Base-by-base conservation (phyloP, 2,329 filamentous ascomycete genomes). In the Tolypocladium nubicola region DNA sequence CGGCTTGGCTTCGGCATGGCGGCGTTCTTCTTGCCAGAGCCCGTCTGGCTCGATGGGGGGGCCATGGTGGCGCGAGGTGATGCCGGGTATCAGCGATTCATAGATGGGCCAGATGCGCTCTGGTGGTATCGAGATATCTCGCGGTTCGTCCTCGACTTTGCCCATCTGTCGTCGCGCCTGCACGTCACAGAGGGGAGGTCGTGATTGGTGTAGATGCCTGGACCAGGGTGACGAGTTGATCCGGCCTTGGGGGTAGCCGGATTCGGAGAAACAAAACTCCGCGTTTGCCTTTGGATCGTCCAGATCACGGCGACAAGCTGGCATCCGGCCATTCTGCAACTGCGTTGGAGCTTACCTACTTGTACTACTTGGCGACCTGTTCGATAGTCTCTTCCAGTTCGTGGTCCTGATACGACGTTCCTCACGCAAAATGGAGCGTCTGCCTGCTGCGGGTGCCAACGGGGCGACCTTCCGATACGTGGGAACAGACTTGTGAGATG, bases 1-100 rank as follows among this genome's bases (percentile, higher is more conserved):
- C 89, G 86, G 68, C 87, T 91, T 64, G 86, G 87, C 63, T 85
- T 84, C 63, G 82, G 82, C 60, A 84, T 80, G 63, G 79, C 79
- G 60, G 77, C 75, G 61, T 73, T 73, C 73, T 89, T 89, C 75
- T 86, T 87, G 68, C 83, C 79, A 33, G 82, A 83, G 58, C 83
- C 83, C 65, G 84, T 83, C 66, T 85, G 81, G 62, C 80, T 78
- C 53, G 80, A 77, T 57, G 74, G 75, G 35, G 81, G 79, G 68
- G 83, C 80, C 83, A 86, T 86, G 57, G 59, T 63, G 59, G 58
- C 53, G 53, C 30, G 56, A 53, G 23, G 30, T 50, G 26, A 30
- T 49, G 19, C 45, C 53, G 41, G 52, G 53, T 49, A 49, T 55
- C 52, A 55, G 33, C 4, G 21, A 38, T 30, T 40, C 57, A 58